Conservation (phyloP, 2,329 filamentous ascomycete species). For the Apiospora saccharicola region DNA sequence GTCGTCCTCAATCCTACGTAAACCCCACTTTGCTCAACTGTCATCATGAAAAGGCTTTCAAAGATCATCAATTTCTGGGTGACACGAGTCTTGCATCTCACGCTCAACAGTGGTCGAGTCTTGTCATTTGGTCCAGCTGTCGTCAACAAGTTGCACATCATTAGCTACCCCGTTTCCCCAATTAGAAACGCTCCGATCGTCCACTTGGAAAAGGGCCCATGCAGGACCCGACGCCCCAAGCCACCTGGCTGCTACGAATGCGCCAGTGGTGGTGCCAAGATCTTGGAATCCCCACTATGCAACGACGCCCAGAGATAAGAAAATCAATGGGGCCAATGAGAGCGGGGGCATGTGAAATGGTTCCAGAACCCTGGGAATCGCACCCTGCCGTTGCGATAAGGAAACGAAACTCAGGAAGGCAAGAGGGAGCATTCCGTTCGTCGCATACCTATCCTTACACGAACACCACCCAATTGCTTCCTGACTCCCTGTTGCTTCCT, state of each 20-base stretch:
- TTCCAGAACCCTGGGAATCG: background rate
- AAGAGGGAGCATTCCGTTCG: background rate
- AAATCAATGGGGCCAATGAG: slow-evolving; percentile 1
- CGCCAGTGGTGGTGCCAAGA: background rate
- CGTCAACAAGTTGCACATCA: background rate
- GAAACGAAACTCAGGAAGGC: background rate
- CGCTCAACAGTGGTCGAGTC: background rate
- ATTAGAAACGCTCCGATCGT: slow-evolving; percentile 17
- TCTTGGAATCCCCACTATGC: background rate
- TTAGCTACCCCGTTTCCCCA: slow-evolving; percentile 10
- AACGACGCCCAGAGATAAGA: slow-evolving; percentile 11
- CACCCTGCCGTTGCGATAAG: slow-evolving; percentile 2
- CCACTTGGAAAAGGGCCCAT: background rate
- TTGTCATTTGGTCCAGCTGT: background rate
- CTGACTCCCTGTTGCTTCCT: background rate
- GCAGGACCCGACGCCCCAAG: background rate
- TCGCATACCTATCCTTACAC: background rate
- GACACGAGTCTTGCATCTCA: background rate
- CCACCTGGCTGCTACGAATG: background rate
- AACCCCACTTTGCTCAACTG: background rate
- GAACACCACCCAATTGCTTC: background rate
- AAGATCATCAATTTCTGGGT: background rate
- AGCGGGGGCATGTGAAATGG: slow-evolving; percentile 14
- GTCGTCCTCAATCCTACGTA: background rate
- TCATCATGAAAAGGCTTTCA: background rate